Percentiles rank a stretch among this genome's conserved stretches.
Evolutionary conservation across 768 basidiomycete genomes (phyloP).

Genomic region (Piloderma croceum): DNA sequence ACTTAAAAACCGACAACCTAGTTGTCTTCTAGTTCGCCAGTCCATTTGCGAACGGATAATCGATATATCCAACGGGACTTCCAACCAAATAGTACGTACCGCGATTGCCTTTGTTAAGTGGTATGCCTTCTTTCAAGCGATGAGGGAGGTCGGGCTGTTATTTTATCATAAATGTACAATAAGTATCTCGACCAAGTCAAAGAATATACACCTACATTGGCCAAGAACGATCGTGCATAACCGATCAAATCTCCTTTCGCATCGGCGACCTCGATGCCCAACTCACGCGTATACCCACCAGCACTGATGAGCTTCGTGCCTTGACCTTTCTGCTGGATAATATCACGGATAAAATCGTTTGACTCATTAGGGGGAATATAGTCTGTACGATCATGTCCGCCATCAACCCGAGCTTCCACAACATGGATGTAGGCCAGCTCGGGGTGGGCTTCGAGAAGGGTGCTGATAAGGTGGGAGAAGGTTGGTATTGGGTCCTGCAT

Average conservation of each 20-base stretch:
- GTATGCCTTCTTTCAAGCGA: constrained; percentile 21
- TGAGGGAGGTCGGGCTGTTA: constrained; percentile 28
- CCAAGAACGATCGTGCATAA: constrained; percentile 31
- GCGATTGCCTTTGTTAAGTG: constrained; percentile 18
- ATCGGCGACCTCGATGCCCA: constrained; percentile 23
- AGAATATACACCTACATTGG: constrained; percentile 28
- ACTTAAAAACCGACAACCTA: no score
- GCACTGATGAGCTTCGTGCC: no score
- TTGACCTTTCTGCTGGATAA: constrained; percentile 23
- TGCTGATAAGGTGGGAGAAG: constrained; percentile 32
- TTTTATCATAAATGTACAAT: constrained; percentile 20
- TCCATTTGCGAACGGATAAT: background rate
- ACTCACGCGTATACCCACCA: constrained; percentile 28
- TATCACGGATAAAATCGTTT: constrained; percentile 21
- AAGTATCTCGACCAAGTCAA: constrained; percentile 12
- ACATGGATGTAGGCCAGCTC: constrained; percentile 37
- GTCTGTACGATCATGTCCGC: background rate
- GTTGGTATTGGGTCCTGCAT: constrained; percentile 35
- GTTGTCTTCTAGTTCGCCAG: background rate
- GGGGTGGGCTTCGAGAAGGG: constrained; percentile 21
- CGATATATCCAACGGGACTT: constrained; percentile 14
- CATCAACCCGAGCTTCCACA: constrained; percentile 19
- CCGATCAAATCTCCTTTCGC: constrained; percentile 22
- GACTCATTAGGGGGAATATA: constrained; percentile 2
- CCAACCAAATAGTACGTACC: constrained; percentile 21